Base-by-base conservation (phyloP, 2,329 filamentous ascomycete genomes). In the Raffaelea albimanens region DNA sequence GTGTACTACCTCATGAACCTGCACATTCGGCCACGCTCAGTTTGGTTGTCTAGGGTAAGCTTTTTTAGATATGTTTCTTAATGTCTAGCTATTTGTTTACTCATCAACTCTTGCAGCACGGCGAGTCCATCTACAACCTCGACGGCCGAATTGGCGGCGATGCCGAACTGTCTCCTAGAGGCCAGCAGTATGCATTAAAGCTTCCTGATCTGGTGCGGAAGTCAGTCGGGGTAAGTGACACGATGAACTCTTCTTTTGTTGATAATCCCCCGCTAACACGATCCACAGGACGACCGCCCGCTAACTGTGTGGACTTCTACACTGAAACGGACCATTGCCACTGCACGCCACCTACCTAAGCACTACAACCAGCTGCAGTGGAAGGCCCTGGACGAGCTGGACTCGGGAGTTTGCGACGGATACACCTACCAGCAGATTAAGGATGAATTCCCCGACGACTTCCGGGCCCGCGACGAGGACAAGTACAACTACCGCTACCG, bases 401-500 rank as follows among this genome's bases (percentile, higher is more conserved):
- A 98, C 64, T 90, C 88, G 1, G 93, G 93, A 44, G 87, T 97
- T 43, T 98, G 93, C 68, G 93, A 98, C 59, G 90, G 91, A 47
- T 80, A 97, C 63, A 98, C 93, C 1, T 96, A 96, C 64, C 87
- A 88, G 59, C 85, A 98, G 62, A 97, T 98, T 61, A 88, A 93
- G 59, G 80, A 94, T 59, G 71, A 78, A 47, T 97, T 87, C 62
- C 93, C 93, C 0, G 90, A 96, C 56, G 93, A 98, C 68, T 98
- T 98, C 68, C 81, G 82, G 44, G 89, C 91, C 31, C 87, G 93
- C 53, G 93, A 98, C 65, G 88, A 95, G 56, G 93, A 98, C 73
- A 98, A 98, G 68, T 97, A 97, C 78, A 97, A 98, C 71, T 98
- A 98, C 69, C 88, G 93, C 49, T 98, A 98, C 67, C 84, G 93